These are phyloP conservation scores for Rhypophila decipiens DNA, from an alignment of 495 filamentous ascomycete genomes.

Conservation along the genomic window DNA sequence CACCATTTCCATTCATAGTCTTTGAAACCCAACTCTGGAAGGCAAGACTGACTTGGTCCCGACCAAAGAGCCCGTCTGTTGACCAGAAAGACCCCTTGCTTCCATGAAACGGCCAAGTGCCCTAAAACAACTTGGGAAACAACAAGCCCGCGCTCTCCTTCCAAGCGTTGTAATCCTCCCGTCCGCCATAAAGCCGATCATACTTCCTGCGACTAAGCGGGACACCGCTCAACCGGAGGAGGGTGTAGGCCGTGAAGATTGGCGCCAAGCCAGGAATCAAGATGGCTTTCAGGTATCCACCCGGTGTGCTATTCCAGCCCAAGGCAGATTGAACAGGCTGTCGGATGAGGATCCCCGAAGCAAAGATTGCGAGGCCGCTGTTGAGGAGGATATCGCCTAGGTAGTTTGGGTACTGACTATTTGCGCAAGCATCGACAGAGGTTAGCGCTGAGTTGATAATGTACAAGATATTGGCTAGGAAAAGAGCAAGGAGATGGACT, in stretches of 20 bases:
- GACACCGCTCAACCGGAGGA: conserved; percentile 54
- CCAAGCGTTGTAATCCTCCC: conserved; percentile 59
- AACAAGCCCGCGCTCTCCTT: conserved; percentile 50
- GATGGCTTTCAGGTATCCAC: conserved; percentile 37
- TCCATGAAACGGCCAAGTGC: too few species aligned
- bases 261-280: conserved; percentile 52
- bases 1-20: too few species aligned
- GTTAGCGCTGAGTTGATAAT: too few species aligned
- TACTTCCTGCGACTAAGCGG: conserved; percentile 59
- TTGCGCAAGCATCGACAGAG: too few species aligned
- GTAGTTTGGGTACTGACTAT: conserved; percentile 58
- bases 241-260: conserved; percentile 51
- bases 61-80: too few species aligned
- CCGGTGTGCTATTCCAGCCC: conserved; percentile 18
- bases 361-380: conserved; percentile 47
- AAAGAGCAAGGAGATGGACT: too few species aligned
- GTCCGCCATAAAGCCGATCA: conserved; percentile 53
- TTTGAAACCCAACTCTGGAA: too few species aligned
- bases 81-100: too few species aligned
- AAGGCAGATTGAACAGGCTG: conserved; percentile 38
- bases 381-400: conserved; percentile 60
- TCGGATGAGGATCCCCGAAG: conserved; percentile 42
- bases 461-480: too few species aligned
- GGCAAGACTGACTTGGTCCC: too few species aligned
- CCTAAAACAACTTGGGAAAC: conserved; percentile 5